A percentile compares a stretch with the other conserved stretches of the same genome.
These are phyloP conservation scores for Globisporangium cederbergense DNA, from an alignment of 352 stramenopile genomes.

Conservation along the genomic window DNA sequence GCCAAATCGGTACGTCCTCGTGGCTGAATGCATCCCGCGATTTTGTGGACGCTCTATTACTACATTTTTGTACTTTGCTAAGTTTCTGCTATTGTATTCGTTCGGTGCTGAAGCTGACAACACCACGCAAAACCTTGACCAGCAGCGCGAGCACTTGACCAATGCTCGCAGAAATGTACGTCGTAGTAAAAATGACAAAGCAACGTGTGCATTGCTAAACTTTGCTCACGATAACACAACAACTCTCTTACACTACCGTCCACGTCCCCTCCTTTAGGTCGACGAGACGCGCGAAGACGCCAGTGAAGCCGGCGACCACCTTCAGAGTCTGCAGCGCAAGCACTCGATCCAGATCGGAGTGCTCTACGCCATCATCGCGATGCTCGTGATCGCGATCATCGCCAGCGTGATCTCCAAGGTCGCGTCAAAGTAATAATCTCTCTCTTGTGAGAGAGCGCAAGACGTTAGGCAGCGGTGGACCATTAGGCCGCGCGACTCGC, in stretches of 20 bases:
- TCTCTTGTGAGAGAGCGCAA: not conserved
- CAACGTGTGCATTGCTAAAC: not conserved
- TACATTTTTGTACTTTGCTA: not conserved
- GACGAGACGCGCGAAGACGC: constrained; percentile 68
- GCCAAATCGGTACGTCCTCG: constrained; percentile 41
- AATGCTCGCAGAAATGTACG: constrained; percentile 71
- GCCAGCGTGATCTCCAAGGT: constrained; percentile 43
- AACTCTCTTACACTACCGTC: not conserved
- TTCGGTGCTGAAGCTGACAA: constrained; percentile 38
- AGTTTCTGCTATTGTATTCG: not conserved
- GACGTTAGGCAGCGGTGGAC: not conserved
- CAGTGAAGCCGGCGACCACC: constrained; percentile 51
- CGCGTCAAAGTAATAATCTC: too few species aligned
- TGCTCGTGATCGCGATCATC: constrained; percentile 64
- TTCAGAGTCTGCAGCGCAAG: constrained; percentile 80
- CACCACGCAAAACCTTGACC: constrained; percentile 53
- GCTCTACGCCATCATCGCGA: constrained; percentile 71
- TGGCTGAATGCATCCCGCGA: not conserved
- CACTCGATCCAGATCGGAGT: constrained; percentile 64
- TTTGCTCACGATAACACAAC: not conserved
- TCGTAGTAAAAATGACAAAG: not conserved
- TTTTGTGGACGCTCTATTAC: not conserved
- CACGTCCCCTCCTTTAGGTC: constrained; percentile 24
- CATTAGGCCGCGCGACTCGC: not conserved
- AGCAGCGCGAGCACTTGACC: constrained; percentile 60